phyloP scores from a whole-genome alignment of 768 basidiomycete genomes.

The Hemileccinum impolitum region DNA sequence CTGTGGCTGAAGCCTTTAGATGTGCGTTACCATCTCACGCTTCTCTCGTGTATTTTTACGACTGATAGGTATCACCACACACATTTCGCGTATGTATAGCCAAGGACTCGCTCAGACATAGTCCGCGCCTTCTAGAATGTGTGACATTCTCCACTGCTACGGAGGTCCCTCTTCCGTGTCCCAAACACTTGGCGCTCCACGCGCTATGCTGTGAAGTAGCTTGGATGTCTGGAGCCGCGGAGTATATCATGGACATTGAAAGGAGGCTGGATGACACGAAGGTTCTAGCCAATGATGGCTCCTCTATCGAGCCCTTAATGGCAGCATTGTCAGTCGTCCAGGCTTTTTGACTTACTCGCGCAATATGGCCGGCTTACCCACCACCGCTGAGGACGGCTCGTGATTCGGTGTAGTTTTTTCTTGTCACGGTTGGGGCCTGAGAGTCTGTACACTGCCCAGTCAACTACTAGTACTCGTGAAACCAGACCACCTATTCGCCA shows the following conservation, averaged over 20 bases:
- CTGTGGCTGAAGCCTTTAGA: slow-evolving; percentile 8
- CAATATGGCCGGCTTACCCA: no score
- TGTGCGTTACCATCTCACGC: neutral
- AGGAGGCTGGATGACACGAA: no score
- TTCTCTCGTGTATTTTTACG: neutral
- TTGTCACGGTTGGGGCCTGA: neutral
- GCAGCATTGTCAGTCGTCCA: no score
- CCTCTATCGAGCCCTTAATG: no score
- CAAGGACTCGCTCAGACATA: neutral
- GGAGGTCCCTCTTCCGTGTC: neutral
- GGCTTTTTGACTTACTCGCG: no score
- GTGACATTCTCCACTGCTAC: slow-evolving; percentile 1
- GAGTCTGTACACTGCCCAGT: neutral
- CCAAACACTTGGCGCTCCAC: neutral
- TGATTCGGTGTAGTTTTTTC: neutral
- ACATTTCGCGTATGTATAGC: neutral
- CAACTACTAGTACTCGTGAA: neutral
- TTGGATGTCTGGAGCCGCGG: slow-evolving; percentile 6
- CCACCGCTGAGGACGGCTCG: neutral
- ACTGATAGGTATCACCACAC: neutral
- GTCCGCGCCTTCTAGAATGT: neutral
- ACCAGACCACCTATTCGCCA: slow-evolving; percentile 29
- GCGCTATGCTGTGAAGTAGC: slow-evolving; percentile 8
- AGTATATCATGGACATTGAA: slow-evolving; percentile 4
- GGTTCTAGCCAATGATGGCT: no score